A percentile compares a stretch with the other conserved stretches of the same genome.
Conservation (phyloP, 306 rosid genomes). For the Sindora glabra region DNA sequence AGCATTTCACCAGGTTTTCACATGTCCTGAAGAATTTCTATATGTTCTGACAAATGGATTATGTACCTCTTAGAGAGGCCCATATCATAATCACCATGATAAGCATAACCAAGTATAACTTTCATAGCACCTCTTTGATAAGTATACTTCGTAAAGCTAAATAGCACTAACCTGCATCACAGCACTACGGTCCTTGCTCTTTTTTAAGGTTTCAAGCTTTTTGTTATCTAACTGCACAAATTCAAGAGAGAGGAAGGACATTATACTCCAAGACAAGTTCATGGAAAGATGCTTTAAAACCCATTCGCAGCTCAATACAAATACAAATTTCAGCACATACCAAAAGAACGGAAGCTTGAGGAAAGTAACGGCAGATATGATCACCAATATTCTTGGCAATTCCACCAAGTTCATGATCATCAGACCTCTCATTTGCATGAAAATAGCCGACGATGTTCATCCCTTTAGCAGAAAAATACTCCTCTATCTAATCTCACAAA, state of each 20-base stretch:
- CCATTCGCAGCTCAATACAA: background rate
- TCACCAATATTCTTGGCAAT: slow-evolving; percentile 84
- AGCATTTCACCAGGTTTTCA: too few species aligned
- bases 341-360: slow-evolving; percentile 83
- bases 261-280: background rate
- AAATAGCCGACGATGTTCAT: slow-evolving; percentile 74
- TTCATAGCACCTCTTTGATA: background rate
- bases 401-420: slow-evolving; percentile 67
- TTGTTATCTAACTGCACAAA: slow-evolving; percentile 69
- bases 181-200: slow-evolving; percentile 58
- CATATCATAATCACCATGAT: background rate
- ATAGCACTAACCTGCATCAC: slow-evolving; percentile 61
- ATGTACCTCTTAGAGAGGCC: background rate
- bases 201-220: slow-evolving; percentile 69
- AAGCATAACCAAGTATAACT: background rate
- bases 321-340: slow-evolving; percentile 28
- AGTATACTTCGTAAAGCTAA: background rate
- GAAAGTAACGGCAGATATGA: slow-evolving; percentile 76
- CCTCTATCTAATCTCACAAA: slow-evolving; percentile 63
- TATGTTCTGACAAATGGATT: background rate
- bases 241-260: background rate
- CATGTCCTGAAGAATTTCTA: background rate
- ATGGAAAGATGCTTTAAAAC: background rate
- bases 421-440: slow-evolving; percentile 94
- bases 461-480: slow-evolving; percentile 63